Conservation (phyloP, 2,329 filamentous ascomycete species). For the Fusarium sambucinum region DNA sequence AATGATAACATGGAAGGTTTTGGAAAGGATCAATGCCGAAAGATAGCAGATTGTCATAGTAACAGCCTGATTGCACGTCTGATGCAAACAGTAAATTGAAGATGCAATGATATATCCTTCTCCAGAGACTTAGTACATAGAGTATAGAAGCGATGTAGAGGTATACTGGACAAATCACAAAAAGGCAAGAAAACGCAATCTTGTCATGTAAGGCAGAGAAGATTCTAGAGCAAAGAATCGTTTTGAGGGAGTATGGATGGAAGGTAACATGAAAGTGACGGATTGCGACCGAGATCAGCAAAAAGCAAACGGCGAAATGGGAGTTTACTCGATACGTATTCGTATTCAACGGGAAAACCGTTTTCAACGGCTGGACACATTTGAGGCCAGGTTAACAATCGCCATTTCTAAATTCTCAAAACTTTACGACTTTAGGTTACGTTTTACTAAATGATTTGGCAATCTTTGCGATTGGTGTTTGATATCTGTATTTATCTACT, state of each 20-base stretch:
- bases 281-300: background rate
- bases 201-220: background rate
- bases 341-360: background rate
- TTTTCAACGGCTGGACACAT: background rate
- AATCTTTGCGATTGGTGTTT: background rate
- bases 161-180: too few relatives aligned
- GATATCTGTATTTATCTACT: background rate
- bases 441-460: too few relatives aligned
- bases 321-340: background rate
- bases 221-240: background rate
- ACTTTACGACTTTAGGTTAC: background rate
- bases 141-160: too few relatives aligned
- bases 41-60: background rate
- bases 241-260: background rate
- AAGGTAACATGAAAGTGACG: background rate
- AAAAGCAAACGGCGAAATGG: background rate
- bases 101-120: background rate
- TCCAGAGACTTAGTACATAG: background rate
- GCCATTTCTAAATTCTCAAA: background rate
- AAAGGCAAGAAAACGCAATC: too few relatives aligned
- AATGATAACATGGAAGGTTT: background rate
- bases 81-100: too few relatives aligned
- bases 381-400: background rate
- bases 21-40: background rate
- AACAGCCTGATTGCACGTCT: background rate